These are phyloP conservation scores for Udeniomyces megalosporus DNA, from an alignment of 768 basidiomycete species.

Conservation along the genomic window DNA sequence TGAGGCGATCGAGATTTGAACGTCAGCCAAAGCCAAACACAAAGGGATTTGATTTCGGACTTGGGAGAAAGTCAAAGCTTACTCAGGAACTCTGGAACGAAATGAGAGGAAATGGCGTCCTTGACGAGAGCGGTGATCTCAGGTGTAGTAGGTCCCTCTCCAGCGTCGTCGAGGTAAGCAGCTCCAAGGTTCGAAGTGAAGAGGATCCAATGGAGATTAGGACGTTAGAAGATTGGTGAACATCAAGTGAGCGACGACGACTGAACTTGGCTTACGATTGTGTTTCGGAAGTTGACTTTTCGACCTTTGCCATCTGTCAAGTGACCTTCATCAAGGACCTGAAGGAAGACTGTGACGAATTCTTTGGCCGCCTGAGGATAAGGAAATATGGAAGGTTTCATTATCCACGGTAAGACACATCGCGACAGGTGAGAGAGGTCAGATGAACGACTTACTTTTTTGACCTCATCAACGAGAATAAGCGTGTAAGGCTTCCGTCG, in stretches of 20 bases:
- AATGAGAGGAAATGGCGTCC: conserved; percentile 29
- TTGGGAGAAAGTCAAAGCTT: no score
- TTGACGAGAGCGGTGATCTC: conserved; percentile 27
- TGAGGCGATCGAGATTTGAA: no score
- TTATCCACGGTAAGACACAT: no score
- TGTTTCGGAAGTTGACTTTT: conserved; percentile 32
- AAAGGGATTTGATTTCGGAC: not conserved
- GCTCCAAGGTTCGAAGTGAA: conserved; percentile 33
- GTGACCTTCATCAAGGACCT: conserved; percentile 34
- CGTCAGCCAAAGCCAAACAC: no score
- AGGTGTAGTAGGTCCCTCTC: conserved; percentile 28
- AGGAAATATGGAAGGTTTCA: no score
- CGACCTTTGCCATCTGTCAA: conserved; percentile 33
- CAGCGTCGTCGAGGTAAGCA: conserved; percentile 31
- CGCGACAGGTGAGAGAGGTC: no score
- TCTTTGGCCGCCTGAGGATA: conserved; percentile 32
- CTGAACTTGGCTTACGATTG: no score
- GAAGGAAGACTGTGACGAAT: conserved; percentile 33
- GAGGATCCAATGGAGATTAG: no score
- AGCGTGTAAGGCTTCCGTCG: conserved; percentile 27
- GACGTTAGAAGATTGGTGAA: no score
- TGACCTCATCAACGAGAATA: no score
- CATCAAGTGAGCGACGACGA: no score
- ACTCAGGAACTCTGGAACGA: conserved; percentile 33
- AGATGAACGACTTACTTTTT: no score